Evolutionary conservation across 106 monocot genomes (phyloP).

Genomic region (Allium cepa): DNA sequence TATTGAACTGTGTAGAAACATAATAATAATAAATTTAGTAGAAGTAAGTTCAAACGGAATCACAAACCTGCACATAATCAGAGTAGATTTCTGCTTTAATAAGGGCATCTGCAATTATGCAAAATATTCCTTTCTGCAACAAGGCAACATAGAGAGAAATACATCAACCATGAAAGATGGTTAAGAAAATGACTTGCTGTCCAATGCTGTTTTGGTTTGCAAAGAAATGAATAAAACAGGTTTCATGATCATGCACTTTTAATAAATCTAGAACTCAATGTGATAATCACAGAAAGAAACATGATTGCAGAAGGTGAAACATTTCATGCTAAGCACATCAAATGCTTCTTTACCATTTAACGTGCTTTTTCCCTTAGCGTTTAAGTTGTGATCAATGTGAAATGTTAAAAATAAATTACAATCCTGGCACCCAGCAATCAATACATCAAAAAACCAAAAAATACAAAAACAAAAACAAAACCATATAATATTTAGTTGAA

Average conservation of each 20-base stretch:
- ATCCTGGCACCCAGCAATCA: too few species aligned
- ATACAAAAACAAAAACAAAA: too few species aligned
- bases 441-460: too few species aligned
- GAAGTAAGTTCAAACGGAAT: neutral
- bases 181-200: neutral
- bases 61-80: conserved; percentile 64
- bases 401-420: too few species aligned
- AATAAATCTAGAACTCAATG: neutral
- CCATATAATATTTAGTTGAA: too few species aligned
- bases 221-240: neutral
- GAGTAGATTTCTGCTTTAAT: conserved; percentile 66
- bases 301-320: too few species aligned
- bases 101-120: conserved; percentile 52
- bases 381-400: too few species aligned
- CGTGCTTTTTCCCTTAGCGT: too few species aligned
- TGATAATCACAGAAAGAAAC: too few species aligned
- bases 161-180: neutral
- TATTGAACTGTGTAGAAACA: neutral
- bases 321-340: too few species aligned
- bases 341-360: too few species aligned
- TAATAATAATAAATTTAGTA: conserved; percentile 1
- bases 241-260: neutral
- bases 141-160: conserved; percentile 9
- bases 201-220: neutral
- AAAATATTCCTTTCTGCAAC: conserved; percentile 51